These are phyloP conservation scores for Peronospora destructor DNA, from an alignment of 352 stramenopile genomes.

Conservation along the genomic window DNA sequence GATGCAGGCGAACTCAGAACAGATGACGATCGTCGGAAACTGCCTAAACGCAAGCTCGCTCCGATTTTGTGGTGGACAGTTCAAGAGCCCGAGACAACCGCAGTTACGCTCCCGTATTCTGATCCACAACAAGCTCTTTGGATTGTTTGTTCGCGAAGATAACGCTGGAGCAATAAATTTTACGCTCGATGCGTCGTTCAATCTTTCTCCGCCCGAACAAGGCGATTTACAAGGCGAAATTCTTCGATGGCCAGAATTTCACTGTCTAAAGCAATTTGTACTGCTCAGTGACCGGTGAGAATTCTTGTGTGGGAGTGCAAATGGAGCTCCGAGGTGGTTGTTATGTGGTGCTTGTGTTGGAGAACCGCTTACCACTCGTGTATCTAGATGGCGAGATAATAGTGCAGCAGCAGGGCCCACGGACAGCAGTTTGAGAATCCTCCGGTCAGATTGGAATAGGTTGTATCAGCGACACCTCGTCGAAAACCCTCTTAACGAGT, in stretches of 20 bases:
- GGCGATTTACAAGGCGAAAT: constrained; percentile 26
- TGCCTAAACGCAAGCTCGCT: neutral
- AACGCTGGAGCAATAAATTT: constrained; percentile 16
- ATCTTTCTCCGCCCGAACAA: constrained; percentile 25
- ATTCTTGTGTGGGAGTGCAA: no score
- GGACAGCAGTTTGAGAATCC: constrained; percentile 22
- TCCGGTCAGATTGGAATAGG: no score
- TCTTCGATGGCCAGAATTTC: no score
- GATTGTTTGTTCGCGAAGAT: constrained; percentile 28
- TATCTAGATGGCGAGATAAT: no score
- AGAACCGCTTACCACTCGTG: no score
- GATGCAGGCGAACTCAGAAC: neutral
- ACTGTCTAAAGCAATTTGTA: no score
- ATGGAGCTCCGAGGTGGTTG: no score
- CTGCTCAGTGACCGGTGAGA: no score
- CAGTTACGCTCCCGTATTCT: constrained; percentile 6
- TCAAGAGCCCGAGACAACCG: neutral
- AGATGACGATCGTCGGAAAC: neutral
- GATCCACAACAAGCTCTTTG: constrained; percentile 22
- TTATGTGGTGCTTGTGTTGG: no score
- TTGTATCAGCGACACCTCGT: neutral
- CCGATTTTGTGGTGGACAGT: no score
- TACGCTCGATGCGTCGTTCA: constrained; percentile 50
- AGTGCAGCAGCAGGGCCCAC: no score
- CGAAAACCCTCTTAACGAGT: no score